Percentiles rank a stretch among this genome's conserved stretches.
These are phyloP conservation scores for Paulownia fortunei DNA, from an alignment of 257 asterid species.

Conservation along the genomic window DNA sequence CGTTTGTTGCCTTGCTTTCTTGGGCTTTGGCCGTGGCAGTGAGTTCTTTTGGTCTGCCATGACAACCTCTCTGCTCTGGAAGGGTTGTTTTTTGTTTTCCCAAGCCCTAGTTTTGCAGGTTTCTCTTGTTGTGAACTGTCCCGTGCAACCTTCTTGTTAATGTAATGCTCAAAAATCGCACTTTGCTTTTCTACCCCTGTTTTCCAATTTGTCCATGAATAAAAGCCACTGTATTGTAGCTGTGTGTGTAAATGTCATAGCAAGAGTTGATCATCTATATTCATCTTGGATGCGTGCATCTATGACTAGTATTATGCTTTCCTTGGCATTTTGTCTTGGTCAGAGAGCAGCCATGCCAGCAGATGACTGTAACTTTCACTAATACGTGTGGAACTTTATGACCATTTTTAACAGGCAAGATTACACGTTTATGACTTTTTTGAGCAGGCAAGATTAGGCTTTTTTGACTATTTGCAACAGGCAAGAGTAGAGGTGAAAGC, in stretches of 20 bases:
- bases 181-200: neutral
- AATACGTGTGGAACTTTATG: neutral
- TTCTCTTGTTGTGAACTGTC: conserved; percentile 46
- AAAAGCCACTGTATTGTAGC: conserved; percentile 22
- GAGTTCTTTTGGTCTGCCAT: conserved; percentile 48
- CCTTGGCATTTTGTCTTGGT: neutral
- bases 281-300: neutral
- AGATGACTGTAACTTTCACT: neutral
- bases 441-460: too few relatives aligned
- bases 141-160: conserved; percentile 45
- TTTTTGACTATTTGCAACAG: neutral
- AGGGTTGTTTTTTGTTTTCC: conserved; percentile 57
- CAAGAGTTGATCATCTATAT: neutral
- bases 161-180: conserved; percentile 12
- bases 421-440: neutral
- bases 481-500: neutral
- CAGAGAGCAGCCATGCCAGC: neutral
- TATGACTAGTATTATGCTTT: neutral
- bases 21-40: conserved; percentile 74
- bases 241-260: neutral
- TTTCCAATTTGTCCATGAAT: conserved; percentile 26
- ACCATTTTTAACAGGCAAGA: neutral
- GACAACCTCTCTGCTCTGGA: conserved; percentile 38
- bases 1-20: conserved; percentile 49
- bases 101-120: conserved; percentile 75